phyloP scores from a whole-genome alignment of 2,329 filamentous ascomycete species.

The Epichloe sp. region DNA sequence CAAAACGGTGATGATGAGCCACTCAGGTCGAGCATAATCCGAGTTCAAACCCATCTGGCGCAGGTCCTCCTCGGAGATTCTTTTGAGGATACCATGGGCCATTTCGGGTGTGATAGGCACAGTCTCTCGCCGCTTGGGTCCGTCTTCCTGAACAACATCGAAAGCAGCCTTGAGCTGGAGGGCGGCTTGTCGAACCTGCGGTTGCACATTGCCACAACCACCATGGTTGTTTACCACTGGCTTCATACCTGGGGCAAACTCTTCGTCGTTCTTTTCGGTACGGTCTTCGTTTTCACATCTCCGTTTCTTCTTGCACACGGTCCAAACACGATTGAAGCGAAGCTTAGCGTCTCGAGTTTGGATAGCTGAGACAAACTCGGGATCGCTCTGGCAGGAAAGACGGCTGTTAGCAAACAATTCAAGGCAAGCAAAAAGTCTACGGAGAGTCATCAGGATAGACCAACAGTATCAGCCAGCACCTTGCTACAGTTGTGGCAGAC shows the following conservation, averaged over 20 bases:
- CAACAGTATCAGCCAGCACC: slow-evolving; percentile 94
- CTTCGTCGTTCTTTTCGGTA: slow-evolving; percentile 54
- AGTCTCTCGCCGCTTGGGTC: slow-evolving; percentile 62
- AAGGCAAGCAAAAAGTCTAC: slow-evolving; percentile 33
- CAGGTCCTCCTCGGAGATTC: slow-evolving; percentile 71
- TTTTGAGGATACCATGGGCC: slow-evolving; percentile 75
- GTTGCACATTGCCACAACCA: slow-evolving; percentile 85
- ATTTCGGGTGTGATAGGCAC: slow-evolving; percentile 69
- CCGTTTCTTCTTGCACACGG: slow-evolving; percentile 78
- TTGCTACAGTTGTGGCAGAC: slow-evolving; percentile 99
- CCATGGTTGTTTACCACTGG: slow-evolving; percentile 52
- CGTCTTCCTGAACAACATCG: slow-evolving; percentile 56
- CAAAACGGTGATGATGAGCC: slow-evolving; percentile 94
- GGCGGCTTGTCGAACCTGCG: slow-evolving; percentile 75
- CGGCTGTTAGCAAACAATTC: slow-evolving; percentile 45
- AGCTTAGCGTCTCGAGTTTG: slow-evolving; percentile 82
- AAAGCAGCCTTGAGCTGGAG: slow-evolving; percentile 67
- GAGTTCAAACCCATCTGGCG: slow-evolving; percentile 81
- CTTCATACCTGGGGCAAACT: slow-evolving; percentile 48
- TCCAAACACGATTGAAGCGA: slow-evolving; percentile 87
- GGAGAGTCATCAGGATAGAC: slow-evolving; percentile 46
- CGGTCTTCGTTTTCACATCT: slow-evolving; percentile 70
- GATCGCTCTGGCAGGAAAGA: slow-evolving; percentile 54
- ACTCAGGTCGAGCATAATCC: slow-evolving; percentile 91
- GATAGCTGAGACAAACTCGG: slow-evolving; percentile 71